phyloP scores from a whole-genome alignment of 1,284 basidiomycete species.

The Agaricales sp. region DNA sequence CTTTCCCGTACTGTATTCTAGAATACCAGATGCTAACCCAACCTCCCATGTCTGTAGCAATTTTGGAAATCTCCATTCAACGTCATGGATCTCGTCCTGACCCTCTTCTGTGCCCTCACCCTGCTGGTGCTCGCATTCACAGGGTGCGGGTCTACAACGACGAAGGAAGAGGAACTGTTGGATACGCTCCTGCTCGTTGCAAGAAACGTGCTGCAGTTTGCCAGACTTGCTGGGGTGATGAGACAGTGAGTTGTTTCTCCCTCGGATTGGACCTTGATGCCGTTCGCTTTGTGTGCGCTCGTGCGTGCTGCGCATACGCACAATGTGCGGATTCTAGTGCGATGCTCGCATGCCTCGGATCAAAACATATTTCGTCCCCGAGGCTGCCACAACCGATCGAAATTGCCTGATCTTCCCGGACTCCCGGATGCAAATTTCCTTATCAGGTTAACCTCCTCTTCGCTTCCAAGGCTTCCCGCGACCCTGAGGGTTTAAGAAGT shows the following conservation, averaged over 20 bases:
- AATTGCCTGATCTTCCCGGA: too few species aligned
- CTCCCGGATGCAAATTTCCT: too few species aligned
- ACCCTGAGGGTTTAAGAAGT: too few species aligned
- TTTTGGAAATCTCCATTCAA: slow-evolving; percentile 94
- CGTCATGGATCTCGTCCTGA: slow-evolving; percentile 77
- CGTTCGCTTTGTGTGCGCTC: slow-evolving; percentile 2
- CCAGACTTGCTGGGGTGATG: slow-evolving; percentile 81
- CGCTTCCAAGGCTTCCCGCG: too few species aligned
- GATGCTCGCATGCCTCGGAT: too few species aligned
- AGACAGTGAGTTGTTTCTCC: slow-evolving; percentile 54
- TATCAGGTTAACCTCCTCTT: too few species aligned
- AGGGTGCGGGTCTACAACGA: slow-evolving; percentile 42
- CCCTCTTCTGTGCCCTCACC: slow-evolving; percentile 79
- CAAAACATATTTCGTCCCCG: too few species aligned
- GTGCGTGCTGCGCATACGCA: not conserved
- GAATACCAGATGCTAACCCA: not conserved
- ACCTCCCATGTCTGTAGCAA: slow-evolving; percentile 47
- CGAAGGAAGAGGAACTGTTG: slow-evolving; percentile 80
- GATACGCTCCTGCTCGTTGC: slow-evolving; percentile 86
- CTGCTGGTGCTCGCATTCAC: slow-evolving; percentile 78
- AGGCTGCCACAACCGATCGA: too few species aligned
- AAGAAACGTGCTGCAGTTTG: slow-evolving; percentile 86
- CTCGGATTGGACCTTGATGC: slow-evolving; percentile 6
- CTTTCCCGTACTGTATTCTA: not conserved
- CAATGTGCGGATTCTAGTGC: too few species aligned